Evolutionary conservation across 495 filamentous ascomycete species (phyloP), one percentile per base, ranked within the genome.

Genomic region (Podospora bellae-mahoneyi): DNA sequence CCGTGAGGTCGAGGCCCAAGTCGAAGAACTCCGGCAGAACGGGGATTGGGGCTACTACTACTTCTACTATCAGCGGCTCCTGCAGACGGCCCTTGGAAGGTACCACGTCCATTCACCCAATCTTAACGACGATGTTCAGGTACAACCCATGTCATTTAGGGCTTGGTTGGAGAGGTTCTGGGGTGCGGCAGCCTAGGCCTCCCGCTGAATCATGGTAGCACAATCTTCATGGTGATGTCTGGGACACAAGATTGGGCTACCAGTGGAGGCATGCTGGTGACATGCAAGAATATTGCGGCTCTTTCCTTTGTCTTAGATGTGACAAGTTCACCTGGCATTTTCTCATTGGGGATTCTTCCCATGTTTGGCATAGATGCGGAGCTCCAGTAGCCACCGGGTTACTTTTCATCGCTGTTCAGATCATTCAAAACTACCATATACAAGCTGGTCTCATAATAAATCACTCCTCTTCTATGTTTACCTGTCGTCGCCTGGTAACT

Each of bases 21-120:
- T 80, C 44, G 71, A 80, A 30, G 78, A 82, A 48, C 76, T 74
- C 58, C 75, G 79, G 55, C 75, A 77, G 28, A 71, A 64, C 34
- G 68, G 79, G 2, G 79, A 83, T 64, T 73, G 72, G 60, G 68
- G 60, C 5, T 75, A 72, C 65, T 82, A 77, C 73, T 74, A 67
- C 53, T 48, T 9, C 15, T 75, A 77, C 63, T 78, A 81, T 64
- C 83, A 85, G 59, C 70, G 81, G 34, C 75, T 86, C 60, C 71
- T 85, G 7, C 81, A 84, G 54, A 83, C 80, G 6, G 83, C 84
- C 34, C 77, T 83, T 28, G 84, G 83, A 6, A 77, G 84, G 20
- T 85, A 86, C 57, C 77, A 78, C 16, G 82, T 85, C 30, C 75
- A 74, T 23, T 71, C 78, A 34, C 59, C 80, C 10, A 85, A 85